Evolutionary conservation across 192 early-diverging fungal species (phyloP).

Genomic region (Dispira parvispora): DNA sequence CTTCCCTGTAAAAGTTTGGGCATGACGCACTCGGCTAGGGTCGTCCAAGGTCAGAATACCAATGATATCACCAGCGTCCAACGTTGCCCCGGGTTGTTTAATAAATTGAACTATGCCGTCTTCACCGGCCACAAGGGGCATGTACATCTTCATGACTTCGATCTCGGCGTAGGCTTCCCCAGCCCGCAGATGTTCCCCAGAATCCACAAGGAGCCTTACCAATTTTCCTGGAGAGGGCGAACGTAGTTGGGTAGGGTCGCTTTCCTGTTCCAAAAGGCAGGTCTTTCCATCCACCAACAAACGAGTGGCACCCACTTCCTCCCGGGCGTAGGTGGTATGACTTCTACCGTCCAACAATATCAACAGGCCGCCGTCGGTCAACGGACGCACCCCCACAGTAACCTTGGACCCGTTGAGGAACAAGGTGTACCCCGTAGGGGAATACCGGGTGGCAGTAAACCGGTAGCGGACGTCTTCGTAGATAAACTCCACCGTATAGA

Average conservation of each 20-base stretch:
- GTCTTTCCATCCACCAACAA: conserved; percentile 85
- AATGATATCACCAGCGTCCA: conserved; percentile 85
- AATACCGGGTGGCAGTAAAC: conserved; percentile 64
- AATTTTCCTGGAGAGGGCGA: conserved; percentile 95
- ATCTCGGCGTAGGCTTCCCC: conserved; percentile 96
- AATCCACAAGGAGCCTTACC: conserved; percentile 82
- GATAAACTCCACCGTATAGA: conserved; percentile 77
- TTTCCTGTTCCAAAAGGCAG: conserved; percentile 86
- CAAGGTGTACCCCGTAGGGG: conserved; percentile 63
- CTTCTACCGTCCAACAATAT: conserved; percentile 80
- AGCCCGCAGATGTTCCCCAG: conserved; percentile 73
- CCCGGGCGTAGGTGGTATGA: conserved; percentile 79
- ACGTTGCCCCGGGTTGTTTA: conserved; percentile 69
- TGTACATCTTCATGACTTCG: conserved; percentile 99
- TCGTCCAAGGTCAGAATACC: conserved; percentile 88
- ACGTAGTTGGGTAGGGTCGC: conserved; percentile 90
- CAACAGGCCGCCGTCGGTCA: conserved; percentile 86
- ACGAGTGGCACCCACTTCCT: conserved; percentile 76
- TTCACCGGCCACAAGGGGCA: conserved; percentile 86
- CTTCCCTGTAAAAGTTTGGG: conserved; percentile 67
- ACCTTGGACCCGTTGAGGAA: conserved; percentile 67
- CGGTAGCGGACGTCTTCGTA: conserved; percentile 83
- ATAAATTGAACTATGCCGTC: conserved; percentile 79
- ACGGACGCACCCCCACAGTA: conserved; percentile 63
- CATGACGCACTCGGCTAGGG: conserved; percentile 77